A percentile compares a stretch with the other conserved stretches of the same genome.
Conservation (phyloP, 495 filamentous ascomycete genomes). For the Aspergillus ellipticus region DNA sequence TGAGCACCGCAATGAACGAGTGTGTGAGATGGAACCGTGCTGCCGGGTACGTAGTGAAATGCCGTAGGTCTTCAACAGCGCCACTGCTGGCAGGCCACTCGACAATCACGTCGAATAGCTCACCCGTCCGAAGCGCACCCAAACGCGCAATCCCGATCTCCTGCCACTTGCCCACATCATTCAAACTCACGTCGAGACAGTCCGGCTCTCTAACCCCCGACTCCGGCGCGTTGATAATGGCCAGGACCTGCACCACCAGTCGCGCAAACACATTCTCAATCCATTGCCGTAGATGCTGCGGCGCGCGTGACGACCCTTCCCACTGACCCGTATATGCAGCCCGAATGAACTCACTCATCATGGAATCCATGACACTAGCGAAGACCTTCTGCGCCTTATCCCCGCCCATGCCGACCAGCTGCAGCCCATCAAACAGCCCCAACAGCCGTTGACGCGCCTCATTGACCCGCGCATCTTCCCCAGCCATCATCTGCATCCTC, state of each 20-base stretch:
- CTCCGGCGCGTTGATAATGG: constrained; percentile 37
- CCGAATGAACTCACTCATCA: constrained; percentile 64
- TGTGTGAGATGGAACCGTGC: constrained; percentile 62
- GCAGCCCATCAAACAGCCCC: constrained; percentile 56
- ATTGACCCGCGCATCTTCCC: constrained; percentile 33
- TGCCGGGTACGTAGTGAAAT: constrained; percentile 53
- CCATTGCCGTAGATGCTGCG: constrained; percentile 61
- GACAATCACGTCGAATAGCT: constrained; percentile 85
- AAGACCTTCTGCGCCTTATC: constrained; percentile 73
- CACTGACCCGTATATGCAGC: constrained; percentile 58
- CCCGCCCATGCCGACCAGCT: constrained; percentile 69
- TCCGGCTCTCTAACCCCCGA: constrained; percentile 16
- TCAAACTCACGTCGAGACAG: constrained; percentile 45
- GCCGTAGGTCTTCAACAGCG: constrained; percentile 77
- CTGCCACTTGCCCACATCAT: constrained; percentile 74
- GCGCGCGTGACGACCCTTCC: constrained; percentile 52
- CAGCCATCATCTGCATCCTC: constrained; percentile 34
- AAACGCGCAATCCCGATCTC: constrained; percentile 73
- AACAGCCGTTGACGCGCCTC: constrained; percentile 52
- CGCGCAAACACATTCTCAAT: constrained; percentile 67
- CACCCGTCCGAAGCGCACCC: constrained; percentile 72
- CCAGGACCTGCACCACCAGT: constrained; percentile 61
- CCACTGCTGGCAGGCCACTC: constrained; percentile 77
- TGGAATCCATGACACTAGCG: constrained; percentile 66
- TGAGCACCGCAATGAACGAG: constrained; percentile 64